Conservation (phyloP, 1,284 basidiomycete genomes). For the Leccinum subrobustum region DNA sequence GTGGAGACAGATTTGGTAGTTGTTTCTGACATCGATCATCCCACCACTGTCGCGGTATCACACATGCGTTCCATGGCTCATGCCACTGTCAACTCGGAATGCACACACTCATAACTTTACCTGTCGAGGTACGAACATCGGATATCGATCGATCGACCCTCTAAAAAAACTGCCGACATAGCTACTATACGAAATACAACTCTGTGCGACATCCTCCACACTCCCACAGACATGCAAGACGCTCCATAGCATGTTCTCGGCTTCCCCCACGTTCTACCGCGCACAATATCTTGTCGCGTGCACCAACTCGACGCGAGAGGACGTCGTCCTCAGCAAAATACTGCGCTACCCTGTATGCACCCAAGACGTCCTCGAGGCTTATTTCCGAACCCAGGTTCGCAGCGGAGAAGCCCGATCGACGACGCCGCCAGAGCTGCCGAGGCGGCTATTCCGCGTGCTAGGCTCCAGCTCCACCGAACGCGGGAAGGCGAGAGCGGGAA, state of each 20-base stretch:
- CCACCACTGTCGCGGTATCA: background rate
- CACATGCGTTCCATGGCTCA: background rate
- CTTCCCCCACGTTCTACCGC: slow-evolving; percentile 50
- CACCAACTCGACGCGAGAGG: slow-evolving; percentile 16
- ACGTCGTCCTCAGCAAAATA: slow-evolving; percentile 42
- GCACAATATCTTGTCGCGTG: slow-evolving; percentile 59
- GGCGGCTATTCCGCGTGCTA: slow-evolving; percentile 58
- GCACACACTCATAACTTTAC: slow-evolving; percentile 37
- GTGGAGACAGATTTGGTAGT: background rate
- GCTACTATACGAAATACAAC: slow-evolving; percentile 75
- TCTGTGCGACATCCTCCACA: slow-evolving; percentile 56
- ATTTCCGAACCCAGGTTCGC: slow-evolving; percentile 35
- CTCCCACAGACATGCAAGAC: slow-evolving; percentile 57
- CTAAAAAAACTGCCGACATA: slow-evolving; percentile 28
- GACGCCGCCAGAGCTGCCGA: slow-evolving; percentile 48
- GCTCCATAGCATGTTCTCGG: slow-evolving; percentile 51
- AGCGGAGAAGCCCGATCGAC: background rate
- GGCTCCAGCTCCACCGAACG: slow-evolving; percentile 20
- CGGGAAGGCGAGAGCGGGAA: background rate
- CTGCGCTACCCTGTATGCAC: slow-evolving; percentile 69
- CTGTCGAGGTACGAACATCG: slow-evolving; percentile 44
- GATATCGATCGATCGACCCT: background rate
- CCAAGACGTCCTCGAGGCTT: slow-evolving; percentile 49
- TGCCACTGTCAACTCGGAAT: slow-evolving; percentile 32
- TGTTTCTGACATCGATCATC: background rate